A percentile compares a stretch with the other conserved stretches of the same genome.
Evolutionary conservation across 108 stramenopile species (phyloP).

Genomic region (Cyclotella atomus): DNA sequence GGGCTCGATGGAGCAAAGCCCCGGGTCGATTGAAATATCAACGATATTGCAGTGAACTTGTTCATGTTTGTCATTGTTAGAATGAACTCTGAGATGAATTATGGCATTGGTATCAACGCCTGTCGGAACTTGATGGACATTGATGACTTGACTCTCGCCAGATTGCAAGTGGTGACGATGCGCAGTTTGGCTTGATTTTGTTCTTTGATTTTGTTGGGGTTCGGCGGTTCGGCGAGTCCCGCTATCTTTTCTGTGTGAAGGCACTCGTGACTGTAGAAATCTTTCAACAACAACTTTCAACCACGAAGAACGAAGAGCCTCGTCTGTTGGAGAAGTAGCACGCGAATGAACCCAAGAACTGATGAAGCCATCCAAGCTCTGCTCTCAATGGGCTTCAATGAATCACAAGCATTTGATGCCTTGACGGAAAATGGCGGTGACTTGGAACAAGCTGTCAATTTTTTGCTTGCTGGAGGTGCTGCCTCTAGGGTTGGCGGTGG

Average conservation of each 20-base stretch:
- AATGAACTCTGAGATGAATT: not conserved
- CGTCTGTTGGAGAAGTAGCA: too few relatives aligned
- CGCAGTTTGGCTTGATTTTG: not conserved
- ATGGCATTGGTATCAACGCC: not conserved
- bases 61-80: constrained; percentile 4
- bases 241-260: too few relatives aligned
- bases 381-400: constrained; percentile 70
- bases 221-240: too few relatives aligned
- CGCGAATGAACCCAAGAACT: not conserved
- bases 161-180: too few relatives aligned
- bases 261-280: too few relatives aligned
- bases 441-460: constrained; percentile 64
- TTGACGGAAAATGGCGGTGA: constrained; percentile 51
- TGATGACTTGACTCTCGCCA: not conserved
- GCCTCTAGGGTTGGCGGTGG: not conserved
- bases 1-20: not conserved
- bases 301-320: not conserved
- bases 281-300: not conserved
- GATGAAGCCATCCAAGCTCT: constrained; percentile 22
- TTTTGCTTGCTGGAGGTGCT: constrained; percentile 39
- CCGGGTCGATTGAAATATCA: not conserved
- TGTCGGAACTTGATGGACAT: not conserved
- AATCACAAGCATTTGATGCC: constrained; percentile 42
- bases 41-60: constrained; percentile 1
- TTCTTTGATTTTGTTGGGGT: not conserved